These are phyloP conservation scores for Xerocomus spinulosus DNA, from an alignment of 768 basidiomycete genomes.

Conservation along the genomic window DNA sequence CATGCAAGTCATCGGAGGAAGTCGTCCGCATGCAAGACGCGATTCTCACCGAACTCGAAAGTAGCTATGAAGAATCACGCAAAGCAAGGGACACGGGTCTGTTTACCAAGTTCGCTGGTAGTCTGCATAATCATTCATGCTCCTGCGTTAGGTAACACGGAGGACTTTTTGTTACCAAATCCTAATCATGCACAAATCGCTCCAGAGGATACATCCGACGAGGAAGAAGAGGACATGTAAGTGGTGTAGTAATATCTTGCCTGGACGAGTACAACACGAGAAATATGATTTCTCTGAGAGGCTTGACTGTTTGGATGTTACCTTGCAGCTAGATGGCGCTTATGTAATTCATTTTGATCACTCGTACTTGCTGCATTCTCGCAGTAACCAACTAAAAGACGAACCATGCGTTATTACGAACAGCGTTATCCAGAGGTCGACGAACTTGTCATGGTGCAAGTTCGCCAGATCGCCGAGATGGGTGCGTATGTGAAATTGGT, in stretches of 20 bases:
- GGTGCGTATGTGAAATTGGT: conserved; percentile 98
- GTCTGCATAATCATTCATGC: background rate
- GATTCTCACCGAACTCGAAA: conserved; percentile 67
- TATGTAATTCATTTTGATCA: too few relatives aligned
- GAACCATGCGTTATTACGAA: conserved; percentile 83
- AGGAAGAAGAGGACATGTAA: conserved; percentile 11
- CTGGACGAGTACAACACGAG: background rate
- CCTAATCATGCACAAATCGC: conserved; percentile 49
- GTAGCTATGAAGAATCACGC: conserved; percentile 54
- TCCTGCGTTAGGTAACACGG: conserved; percentile 33
- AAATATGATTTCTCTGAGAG: too few relatives aligned
- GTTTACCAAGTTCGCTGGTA: conserved; percentile 3
- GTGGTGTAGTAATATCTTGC: too few relatives aligned
- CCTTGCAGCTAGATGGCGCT: too few relatives aligned
- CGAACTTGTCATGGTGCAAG: conserved; percentile 99
- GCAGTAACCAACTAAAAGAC: too few relatives aligned
- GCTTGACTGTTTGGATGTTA: too few relatives aligned
- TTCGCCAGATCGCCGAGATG: conserved; percentile 99
- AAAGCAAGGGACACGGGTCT: conserved; percentile 41
- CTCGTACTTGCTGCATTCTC: too few relatives aligned
- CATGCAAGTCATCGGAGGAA: conserved; percentile 59
- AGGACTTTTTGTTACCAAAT: conserved; percentile 65
- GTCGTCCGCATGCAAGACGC: conserved; percentile 57
- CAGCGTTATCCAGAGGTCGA: conserved; percentile 94
- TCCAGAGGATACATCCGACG: conserved; percentile 16